Evolutionary conservation across 192 early-diverging fungal genomes (phyloP).

Genomic region (Powellomyces hirtus): DNA sequence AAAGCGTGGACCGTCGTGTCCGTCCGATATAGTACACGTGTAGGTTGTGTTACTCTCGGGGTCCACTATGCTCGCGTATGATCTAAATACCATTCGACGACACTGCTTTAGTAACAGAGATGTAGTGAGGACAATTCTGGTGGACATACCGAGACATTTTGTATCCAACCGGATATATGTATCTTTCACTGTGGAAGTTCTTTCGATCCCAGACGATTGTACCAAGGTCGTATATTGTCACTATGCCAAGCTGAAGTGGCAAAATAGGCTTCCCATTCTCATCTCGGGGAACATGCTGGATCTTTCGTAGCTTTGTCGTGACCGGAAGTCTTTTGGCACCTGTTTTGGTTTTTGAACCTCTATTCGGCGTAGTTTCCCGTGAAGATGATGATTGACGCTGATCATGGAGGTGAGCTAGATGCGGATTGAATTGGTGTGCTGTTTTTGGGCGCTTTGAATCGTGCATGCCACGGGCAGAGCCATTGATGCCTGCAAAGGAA

Average conservation of each 20-base stretch:
- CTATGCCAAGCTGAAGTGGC: constrained; percentile 75
- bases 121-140: no score
- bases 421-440: background rate
- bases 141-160: constrained; percentile 43
- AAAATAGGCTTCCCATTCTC: constrained; percentile 68
- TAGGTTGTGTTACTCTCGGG: constrained; percentile 54
- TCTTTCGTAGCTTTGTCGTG: constrained; percentile 19
- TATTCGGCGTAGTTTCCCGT: background rate
- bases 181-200: constrained; percentile 83
- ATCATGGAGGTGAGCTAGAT: background rate
- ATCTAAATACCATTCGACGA: constrained; percentile 35
- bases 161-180: constrained; percentile 93
- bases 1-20: constrained; percentile 76
- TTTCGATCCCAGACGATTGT: constrained; percentile 69
- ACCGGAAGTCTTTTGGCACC: background rate
- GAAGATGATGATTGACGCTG: background rate
- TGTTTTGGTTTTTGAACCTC: background rate
- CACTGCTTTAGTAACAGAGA: no score
- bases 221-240: constrained; percentile 74
- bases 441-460: background rate
- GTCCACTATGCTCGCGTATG: constrained; percentile 73
- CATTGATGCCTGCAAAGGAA: background rate
- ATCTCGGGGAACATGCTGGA: constrained; percentile 41
- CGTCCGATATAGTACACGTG: constrained; percentile 69
- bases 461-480: background rate